Evolutionary conservation across 257 asterid species (phyloP).

Genomic region (Haberlea rhodopensis): DNA sequence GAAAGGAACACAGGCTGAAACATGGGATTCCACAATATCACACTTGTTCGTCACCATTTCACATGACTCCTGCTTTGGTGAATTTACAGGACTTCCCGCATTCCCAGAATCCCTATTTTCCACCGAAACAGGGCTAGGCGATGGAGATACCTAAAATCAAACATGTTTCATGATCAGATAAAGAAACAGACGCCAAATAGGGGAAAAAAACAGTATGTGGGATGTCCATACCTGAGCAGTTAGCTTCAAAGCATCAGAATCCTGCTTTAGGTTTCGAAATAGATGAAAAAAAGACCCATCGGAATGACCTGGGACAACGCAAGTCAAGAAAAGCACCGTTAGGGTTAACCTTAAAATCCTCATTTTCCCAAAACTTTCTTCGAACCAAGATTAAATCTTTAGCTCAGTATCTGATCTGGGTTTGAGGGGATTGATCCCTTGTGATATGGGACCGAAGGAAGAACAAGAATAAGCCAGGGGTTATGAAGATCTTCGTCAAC

Average conservation of each 20-base stretch:
- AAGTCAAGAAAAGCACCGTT: conserved; percentile 22
- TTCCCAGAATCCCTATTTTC: conserved; percentile 22
- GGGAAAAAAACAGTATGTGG: neutral
- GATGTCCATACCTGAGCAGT: conserved; percentile 19
- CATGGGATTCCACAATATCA: conserved; percentile 31
- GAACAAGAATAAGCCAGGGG: conserved; percentile 4
- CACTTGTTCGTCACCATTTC: conserved; percentile 39
- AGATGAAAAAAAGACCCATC: conserved; percentile 20
- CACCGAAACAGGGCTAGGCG: conserved; percentile 28
- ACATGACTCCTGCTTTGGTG: conserved; percentile 25
- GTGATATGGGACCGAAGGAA: conserved; percentile 9
- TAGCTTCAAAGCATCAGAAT: conserved; percentile 4
- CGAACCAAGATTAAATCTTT: conserved; percentile 18
- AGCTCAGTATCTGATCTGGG: conserved; percentile 19
- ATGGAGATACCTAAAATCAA: conserved; percentile 30
- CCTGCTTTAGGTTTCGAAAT: conserved; percentile 21
- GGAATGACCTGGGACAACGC: conserved; percentile 24
- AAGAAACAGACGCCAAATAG: conserved; percentile 5
- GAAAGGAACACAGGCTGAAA: conserved; percentile 52
- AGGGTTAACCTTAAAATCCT: conserved; percentile 15
- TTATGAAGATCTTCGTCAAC: neutral
- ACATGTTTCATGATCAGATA: conserved; percentile 11
- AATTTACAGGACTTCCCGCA: conserved; percentile 22
- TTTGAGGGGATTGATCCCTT: conserved; percentile 21
- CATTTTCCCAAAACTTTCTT: conserved; percentile 15